Evolutionary conservation across 257 asterid genomes (phyloP).

Genomic region (Fraxinus anomala): DNA sequence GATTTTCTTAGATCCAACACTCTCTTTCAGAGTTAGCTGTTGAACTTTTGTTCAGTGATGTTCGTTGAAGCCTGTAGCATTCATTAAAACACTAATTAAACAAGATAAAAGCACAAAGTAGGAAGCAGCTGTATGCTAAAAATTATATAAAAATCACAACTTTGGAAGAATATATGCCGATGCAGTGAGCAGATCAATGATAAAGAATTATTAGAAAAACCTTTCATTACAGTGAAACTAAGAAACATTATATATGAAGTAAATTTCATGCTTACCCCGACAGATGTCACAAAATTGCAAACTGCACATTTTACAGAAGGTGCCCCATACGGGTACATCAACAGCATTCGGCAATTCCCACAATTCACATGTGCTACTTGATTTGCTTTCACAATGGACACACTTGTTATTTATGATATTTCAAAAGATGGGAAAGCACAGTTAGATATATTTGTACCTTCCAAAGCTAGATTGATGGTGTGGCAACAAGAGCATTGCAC

Average conservation of each 20-base stretch:
- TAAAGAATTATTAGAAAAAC: too few relatives aligned
- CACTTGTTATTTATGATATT: background rate
- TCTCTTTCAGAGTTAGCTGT: constrained; percentile 24
- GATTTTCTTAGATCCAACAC: background rate
- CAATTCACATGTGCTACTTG: constrained; percentile 65
- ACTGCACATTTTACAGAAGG: constrained; percentile 59
- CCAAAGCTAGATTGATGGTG: constrained; percentile 58
- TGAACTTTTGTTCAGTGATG: constrained; percentile 43
- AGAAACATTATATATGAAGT: background rate
- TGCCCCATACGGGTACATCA: constrained; percentile 59
- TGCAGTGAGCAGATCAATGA: too few relatives aligned
- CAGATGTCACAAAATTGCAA: constrained; percentile 57
- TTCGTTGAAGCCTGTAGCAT: constrained; percentile 39
- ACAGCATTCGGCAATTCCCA: constrained; percentile 53
- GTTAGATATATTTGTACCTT: constrained; percentile 33
- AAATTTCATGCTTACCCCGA: constrained; percentile 41
- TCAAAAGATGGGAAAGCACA: background rate
- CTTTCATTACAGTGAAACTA: background rate
- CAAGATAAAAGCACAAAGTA: background rate
- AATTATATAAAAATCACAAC: too few relatives aligned
- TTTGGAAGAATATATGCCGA: too few relatives aligned
- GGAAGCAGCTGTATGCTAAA: too few relatives aligned
- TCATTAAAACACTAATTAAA: background rate
- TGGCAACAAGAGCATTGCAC: constrained; percentile 66
- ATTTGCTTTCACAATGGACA: constrained; percentile 41